A percentile compares a stretch with the other conserved stretches of the same genome.
These are phyloP conservation scores for Melaleuca alternifolia DNA, from an alignment of 345 rosid species.

Conservation along the genomic window DNA sequence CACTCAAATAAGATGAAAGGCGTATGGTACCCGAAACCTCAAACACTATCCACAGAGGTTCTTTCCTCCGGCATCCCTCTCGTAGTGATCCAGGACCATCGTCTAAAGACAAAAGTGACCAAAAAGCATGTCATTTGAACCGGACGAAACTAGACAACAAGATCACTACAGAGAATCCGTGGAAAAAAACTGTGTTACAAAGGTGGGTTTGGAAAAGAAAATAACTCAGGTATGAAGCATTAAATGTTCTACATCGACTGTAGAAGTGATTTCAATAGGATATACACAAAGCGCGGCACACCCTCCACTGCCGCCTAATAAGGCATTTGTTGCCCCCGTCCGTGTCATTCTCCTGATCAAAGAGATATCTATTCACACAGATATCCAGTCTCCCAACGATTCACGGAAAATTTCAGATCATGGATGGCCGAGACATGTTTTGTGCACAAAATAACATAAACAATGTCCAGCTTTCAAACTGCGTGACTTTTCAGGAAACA, in stretches of 20 bases:
- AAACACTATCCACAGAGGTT: slow-evolving; percentile 88
- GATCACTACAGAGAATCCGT: background rate
- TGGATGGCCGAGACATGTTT: background rate
- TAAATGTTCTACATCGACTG: background rate
- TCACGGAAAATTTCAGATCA: background rate
- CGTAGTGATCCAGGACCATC: slow-evolving; percentile 90
- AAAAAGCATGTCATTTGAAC: background rate
- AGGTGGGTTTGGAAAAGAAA: background rate
- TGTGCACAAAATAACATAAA: background rate
- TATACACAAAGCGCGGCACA: background rate
- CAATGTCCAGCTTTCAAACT: background rate
- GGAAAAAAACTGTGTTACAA: background rate
- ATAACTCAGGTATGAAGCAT: background rate
- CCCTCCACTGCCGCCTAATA: background rate
- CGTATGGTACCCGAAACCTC: slow-evolving; percentile 72
- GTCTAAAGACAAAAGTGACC: slow-evolving; percentile 21
- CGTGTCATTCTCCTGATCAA: background rate
- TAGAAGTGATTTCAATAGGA: background rate
- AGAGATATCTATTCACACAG: background rate
- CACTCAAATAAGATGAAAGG: slow-evolving; percentile 49
- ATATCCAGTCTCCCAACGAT: background rate
- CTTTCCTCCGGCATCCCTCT: slow-evolving; percentile 64
- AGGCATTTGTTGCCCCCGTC: background rate
- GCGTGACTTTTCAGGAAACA: background rate
- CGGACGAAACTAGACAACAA: background rate